These are phyloP conservation scores for Pythium phragmiticola DNA, from an alignment of 352 stramenopile genomes.

Conservation along the genomic window DNA sequence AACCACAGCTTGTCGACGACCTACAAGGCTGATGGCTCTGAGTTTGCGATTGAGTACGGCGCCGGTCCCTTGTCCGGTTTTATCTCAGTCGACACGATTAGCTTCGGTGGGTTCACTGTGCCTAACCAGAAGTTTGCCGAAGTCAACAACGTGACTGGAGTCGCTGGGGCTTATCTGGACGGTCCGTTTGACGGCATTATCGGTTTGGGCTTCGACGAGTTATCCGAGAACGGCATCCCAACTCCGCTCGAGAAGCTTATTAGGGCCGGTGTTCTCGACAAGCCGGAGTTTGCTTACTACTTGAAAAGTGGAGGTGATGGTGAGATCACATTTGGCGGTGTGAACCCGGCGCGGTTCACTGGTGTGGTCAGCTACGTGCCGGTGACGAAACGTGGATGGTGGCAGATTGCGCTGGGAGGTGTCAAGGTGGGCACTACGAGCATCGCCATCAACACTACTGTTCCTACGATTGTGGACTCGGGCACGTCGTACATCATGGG, in stretches of 20 bases:
- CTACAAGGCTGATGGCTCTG: neutral
- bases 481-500: too few relatives aligned
- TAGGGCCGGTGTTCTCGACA: too few relatives aligned
- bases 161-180: too few relatives aligned
- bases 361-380: conserved; percentile 92
- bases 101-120: neutral
- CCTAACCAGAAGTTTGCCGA: neutral
- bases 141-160: too few relatives aligned
- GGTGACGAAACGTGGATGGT: conserved; percentile 62
- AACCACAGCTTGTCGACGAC: neutral
- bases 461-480: too few relatives aligned
- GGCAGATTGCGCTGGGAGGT: conserved; percentile 70
- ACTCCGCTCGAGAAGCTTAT: too few relatives aligned
- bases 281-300: too few relatives aligned
- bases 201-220: too few relatives aligned
- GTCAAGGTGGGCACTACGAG: conserved; percentile 14
- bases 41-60: neutral
- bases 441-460: neutral
- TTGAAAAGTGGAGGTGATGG: too few relatives aligned
- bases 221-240: too few relatives aligned
- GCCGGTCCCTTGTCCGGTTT: neutral
- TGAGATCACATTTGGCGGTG: conserved; percentile 38
- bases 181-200: too few relatives aligned
- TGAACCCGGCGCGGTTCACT: conserved; percentile 90
- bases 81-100: neutral